These are phyloP conservation scores for Colletotrichum tamarilloi DNA, from an alignment of 2,329 filamentous ascomycete species.

Conservation along the genomic window DNA sequence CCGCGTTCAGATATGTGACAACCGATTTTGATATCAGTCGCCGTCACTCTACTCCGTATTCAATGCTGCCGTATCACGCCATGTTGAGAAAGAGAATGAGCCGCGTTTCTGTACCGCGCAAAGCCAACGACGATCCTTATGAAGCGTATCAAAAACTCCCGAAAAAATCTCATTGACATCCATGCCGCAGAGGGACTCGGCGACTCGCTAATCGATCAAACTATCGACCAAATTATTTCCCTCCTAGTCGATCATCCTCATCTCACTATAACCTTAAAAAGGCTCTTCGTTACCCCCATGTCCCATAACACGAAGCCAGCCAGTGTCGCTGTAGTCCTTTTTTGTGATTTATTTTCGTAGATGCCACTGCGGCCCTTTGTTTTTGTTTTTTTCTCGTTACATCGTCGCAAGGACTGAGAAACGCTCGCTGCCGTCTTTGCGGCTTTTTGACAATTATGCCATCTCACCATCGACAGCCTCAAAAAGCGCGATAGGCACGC, in stretches of 20 bases:
- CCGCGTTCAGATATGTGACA: not conserved
- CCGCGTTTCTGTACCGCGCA: not conserved
- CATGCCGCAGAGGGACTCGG: not conserved
- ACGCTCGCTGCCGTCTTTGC: not conserved
- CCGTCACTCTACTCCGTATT: no score
- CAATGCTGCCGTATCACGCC: not conserved
- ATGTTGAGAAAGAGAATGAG: no score
- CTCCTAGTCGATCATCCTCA: not conserved
- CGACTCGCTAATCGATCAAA: constrained; percentile 17
- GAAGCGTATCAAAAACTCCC: not conserved
- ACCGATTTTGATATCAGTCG: no score
- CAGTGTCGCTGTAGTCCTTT: not conserved
- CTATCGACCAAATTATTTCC: constrained; percentile 4
- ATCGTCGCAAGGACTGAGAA: not conserved
- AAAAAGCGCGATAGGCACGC: constrained; percentile 53
- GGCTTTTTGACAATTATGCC: constrained; percentile 2
- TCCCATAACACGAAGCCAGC: not conserved
- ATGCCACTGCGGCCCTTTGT: not conserved
- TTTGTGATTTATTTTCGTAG: not conserved
- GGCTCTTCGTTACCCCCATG: not conserved
- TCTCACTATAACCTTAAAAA: not conserved
- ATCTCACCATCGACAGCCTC: constrained; percentile 40
- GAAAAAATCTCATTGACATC: not conserved
- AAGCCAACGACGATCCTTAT: not conserved
- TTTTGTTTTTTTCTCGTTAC: not conserved